Base-by-base conservation (phyloP, 345 rosid species). In the Turnera subulata region DNA sequence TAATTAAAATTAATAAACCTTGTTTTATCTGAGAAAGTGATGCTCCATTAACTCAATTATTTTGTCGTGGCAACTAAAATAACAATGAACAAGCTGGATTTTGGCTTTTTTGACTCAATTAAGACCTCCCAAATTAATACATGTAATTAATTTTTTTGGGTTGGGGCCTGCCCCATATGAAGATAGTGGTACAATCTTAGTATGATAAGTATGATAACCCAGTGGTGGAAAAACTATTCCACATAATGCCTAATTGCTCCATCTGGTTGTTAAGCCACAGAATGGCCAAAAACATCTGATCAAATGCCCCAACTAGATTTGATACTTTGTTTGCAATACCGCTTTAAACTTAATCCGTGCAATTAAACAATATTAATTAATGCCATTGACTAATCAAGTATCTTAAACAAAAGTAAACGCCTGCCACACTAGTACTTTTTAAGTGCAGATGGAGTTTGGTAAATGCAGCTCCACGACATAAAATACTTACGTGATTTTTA, bases 31-130 rank as follows among this genome's bases (percentile, higher is more conserved):
- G 11, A 23, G 49, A n/a, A 7, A 16, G 44, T 33, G 53, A 53
- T 26, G 45, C 20, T 33, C 53, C 58, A 62, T 53, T 53, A 46
- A 53, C 46, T 33, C 32, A 39, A 55, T 55, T 38, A 55, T 46
- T 62, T 43, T 20, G 51, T 23, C 54, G n/a, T 43, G 20, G 0
- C 2, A 12, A 21, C 19, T n/a, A 29, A 42, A 38, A 63, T 33
- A 18, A 23, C 8, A 54, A 46, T 4, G 5, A 45, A 20, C 52
- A 46, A 63, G 67, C 60, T 63, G 60, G 60, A 55, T 32, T 13
- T 25, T 18, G 35, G 44, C n/a, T 25, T 0, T 16, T 47, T 49
- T 32, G 15, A 19, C 37, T 49, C 47, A 15, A 35, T 38, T 24
- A 38, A 54, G 47, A 62, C 19, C 8, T 17, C 44, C 59, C 21